phyloP scores from a whole-genome alignment of 1,139 yeast genomes.

The Trichomonascaceae sp. region DNA sequence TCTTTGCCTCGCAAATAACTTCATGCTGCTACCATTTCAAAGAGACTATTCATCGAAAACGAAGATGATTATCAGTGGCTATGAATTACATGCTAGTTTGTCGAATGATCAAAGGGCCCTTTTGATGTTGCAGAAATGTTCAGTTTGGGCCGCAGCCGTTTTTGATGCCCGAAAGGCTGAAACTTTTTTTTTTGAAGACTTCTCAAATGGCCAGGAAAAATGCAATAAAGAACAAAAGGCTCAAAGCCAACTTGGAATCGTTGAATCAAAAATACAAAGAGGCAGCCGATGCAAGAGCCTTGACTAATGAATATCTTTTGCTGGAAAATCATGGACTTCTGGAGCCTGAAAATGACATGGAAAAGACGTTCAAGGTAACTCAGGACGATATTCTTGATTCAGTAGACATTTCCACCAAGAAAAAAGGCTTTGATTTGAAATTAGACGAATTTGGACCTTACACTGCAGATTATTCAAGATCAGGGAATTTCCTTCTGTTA shows the following conservation, averaged over 20 bases:
- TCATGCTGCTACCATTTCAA: too few species aligned
- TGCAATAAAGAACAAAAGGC: conserved; percentile 35
- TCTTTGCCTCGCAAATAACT: too few species aligned
- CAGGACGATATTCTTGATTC: conserved; percentile 72
- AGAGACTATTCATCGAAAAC: too few species aligned
- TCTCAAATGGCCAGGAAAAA: conserved; percentile 3
- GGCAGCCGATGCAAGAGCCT: conserved; percentile 75
- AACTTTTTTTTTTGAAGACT: neutral
- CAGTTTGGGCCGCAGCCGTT: too few species aligned
- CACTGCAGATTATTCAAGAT: conserved; percentile 69
- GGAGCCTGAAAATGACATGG: conserved; percentile 89
- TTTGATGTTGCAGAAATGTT: too few species aligned
- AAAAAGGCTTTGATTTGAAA: conserved; percentile 68
- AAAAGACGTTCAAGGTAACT: conserved; percentile 75
- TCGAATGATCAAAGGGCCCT: too few species aligned
- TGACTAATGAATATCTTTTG: conserved; percentile 68
- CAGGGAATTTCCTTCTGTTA: conserved; percentile 77
- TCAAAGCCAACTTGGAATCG: conserved; percentile 58
- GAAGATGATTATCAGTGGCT: too few species aligned
- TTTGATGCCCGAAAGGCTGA: neutral
- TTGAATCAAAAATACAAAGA: conserved; percentile 69
- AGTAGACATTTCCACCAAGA: conserved; percentile 69
- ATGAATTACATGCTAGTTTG: too few species aligned
- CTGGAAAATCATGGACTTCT: conserved; percentile 80
- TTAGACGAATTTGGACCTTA: conserved; percentile 86